A percentile compares a stretch with the other conserved stretches of the same genome.
Conservation (phyloP, 345 rosid species). For the Erucastrum elatum region DNA sequence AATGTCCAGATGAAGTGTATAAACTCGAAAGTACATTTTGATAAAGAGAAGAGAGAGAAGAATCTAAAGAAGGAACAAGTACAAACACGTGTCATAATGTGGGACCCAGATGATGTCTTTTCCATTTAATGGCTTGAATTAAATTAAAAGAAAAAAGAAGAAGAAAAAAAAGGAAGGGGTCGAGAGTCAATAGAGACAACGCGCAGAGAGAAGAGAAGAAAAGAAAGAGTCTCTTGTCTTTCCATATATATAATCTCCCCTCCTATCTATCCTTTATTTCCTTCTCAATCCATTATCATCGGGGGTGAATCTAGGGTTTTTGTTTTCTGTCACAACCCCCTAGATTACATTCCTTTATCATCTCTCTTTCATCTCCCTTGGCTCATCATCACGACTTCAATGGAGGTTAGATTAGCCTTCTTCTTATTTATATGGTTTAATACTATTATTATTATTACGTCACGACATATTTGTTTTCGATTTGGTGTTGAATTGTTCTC, state of each 20-base stretch:
- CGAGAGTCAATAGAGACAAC: conserved; percentile 29
- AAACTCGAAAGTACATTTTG: background rate
- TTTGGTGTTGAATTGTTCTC: background rate
- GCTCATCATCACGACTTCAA: conserved; percentile 21
- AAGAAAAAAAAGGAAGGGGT: background rate
- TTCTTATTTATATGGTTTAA: too few relatives aligned
- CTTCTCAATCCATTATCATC: conserved; percentile 29
- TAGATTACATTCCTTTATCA: conserved; percentile 12
- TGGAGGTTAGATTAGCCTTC: conserved; percentile 32
- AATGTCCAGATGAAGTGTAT: conserved; percentile 37
- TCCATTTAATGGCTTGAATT: background rate
- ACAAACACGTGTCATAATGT: conserved; percentile 21
- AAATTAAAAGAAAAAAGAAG: background rate
- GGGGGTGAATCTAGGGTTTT: conserved; percentile 41
- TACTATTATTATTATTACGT: too few relatives aligned
- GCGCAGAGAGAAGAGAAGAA: conserved; percentile 16
- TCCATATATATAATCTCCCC: background rate
- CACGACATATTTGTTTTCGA: too few relatives aligned
- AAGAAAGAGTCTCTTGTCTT: conserved; percentile 17
- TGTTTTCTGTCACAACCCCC: conserved; percentile 24
- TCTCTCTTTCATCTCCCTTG: conserved; percentile 1
- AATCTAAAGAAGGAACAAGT: background rate
- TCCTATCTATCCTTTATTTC: background rate
- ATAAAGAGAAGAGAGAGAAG: background rate
- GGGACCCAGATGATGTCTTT: conserved; percentile 26